Evolutionary conservation across 495 filamentous ascomycete species (phyloP).

Genomic region (Venustampulla echinocandica): DNA sequence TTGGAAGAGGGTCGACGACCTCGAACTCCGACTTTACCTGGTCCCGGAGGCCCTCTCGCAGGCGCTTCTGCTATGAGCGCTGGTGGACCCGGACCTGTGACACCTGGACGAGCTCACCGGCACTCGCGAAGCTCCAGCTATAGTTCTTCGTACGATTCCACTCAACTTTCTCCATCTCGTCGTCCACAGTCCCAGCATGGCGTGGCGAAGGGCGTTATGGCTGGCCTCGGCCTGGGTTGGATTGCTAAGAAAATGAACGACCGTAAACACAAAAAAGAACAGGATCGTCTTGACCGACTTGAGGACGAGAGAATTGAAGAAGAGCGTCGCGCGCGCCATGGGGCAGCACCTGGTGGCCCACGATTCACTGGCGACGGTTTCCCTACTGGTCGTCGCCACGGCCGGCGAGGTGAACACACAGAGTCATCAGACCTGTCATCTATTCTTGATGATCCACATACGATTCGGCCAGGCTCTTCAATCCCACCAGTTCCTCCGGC

Average conservation of each 20-base stretch:
- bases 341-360: slow-evolving; percentile 18
- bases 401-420: slow-evolving; percentile 34
- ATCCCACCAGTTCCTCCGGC: slow-evolving; percentile 40
- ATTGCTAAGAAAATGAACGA: slow-evolving; percentile 56
- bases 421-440: slow-evolving; percentile 29
- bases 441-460: slow-evolving; percentile 18
- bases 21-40: slow-evolving; percentile 29
- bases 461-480: slow-evolving; percentile 12
- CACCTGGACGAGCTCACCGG: slow-evolving; percentile 29
- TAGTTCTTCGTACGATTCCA: slow-evolving; percentile 38
- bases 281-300: slow-evolving; percentile 54
- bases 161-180: slow-evolving; percentile 32
- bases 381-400: slow-evolving; percentile 41
- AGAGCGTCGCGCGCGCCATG: slow-evolving; percentile 33
- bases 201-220: slow-evolving; percentile 52
- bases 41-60: slow-evolving; percentile 29
- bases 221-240: slow-evolving; percentile 58
- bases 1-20: slow-evolving; percentile 27
- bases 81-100: slow-evolving; percentile 30
- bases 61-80: slow-evolving; percentile 34
- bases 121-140: slow-evolving; percentile 30
- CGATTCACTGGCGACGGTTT: slow-evolving; percentile 49
- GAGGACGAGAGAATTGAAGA: slow-evolving; percentile 36
- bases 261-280: slow-evolving; percentile 51
- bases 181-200: slow-evolving; percentile 37